Evolutionary conservation across 1,284 basidiomycete species (phyloP), one percentile per base, ranked within the genome.

Genomic region (Trichosporon sp.): DNA sequence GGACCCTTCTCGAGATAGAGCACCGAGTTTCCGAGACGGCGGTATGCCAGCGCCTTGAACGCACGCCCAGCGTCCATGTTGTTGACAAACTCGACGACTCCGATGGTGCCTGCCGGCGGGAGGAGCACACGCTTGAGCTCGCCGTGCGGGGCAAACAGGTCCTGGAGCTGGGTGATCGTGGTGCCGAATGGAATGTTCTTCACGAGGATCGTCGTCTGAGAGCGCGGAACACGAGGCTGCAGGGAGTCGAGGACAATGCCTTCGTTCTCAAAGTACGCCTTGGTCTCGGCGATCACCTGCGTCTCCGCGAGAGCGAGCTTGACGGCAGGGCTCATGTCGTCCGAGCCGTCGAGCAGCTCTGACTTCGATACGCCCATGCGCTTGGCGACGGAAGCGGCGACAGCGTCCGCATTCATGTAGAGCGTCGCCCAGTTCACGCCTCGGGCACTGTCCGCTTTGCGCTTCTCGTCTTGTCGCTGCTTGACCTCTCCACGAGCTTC

Each of bases 161-260:
- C 88, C 33, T 86, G 85, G 19, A 98, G 85, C 66, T 90, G 86
- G 11, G 87, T 85, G 0, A 83, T 81, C 1, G 88, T 86, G 0
- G 94, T 97, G 14, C 92, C 92, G 73, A 91, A 96, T 0, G 95
- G 95, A 52, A 99, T 94, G 80, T 99, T 98, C 83, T 99, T 99
- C 66, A 98, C 91, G 9, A 99, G 85, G 63, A 98, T 88, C 54
- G 86, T 87, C 0, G 91, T 95, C 71, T 91, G 87, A 0, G 91
- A 93, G 8, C 84, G 79, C 1, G 81, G 77, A 1, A 87, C 84
- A 0, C 82, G 81, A 2, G 84, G 73, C 7, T 77, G 69, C 34
- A 84, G 78, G 0, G 81, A 73, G 16, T 82, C 82, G 34, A 86
- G 72, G 7, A 81, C 76, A 60, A 85, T 82, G 5, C 84, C 84